phyloP scores from a whole-genome alignment of 192 early-diverging fungal genomes.

The Linderina pennispora region DNA sequence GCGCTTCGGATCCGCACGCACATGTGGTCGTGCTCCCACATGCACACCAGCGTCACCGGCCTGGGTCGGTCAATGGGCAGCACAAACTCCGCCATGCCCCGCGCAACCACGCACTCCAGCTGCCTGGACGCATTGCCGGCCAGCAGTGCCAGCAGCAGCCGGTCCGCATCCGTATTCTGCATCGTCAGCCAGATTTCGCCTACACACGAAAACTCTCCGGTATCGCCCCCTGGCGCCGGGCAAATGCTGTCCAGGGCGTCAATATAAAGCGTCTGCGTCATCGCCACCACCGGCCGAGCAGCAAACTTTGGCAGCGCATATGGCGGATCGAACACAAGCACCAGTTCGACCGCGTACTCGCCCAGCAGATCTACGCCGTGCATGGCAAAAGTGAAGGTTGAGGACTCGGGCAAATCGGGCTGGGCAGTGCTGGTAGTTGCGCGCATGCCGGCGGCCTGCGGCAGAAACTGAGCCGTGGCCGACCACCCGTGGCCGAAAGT shows the following conservation, averaged over 20 bases:
- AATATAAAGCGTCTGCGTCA: conserved; percentile 9
- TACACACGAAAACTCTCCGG: no score
- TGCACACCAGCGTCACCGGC: conserved; percentile 16
- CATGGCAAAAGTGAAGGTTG: no score
- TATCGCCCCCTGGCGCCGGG: no score
- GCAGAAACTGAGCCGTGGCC: no score
- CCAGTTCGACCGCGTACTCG: conserved; percentile 19
- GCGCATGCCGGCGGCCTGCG: no score
- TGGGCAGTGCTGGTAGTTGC: no score
- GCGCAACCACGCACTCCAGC: conserved; percentile 6
- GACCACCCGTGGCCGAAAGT: no score
- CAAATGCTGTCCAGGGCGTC: conserved; percentile 20
- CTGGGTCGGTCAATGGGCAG: background rate
- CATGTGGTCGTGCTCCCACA: conserved; percentile 18
- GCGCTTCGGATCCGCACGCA: conserved; percentile 13
- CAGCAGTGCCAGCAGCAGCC: no score
- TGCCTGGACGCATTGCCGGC: no score
- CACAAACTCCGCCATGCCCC: conserved; percentile 32
- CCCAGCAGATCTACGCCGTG: conserved; percentile 7
- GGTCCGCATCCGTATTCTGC: no score
- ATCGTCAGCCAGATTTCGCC: no score
- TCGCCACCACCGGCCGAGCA: background rate
- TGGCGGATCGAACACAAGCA: conserved; percentile 14
- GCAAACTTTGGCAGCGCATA: conserved; percentile 12
- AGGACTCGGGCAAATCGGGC: no score